Evolutionary conservation across 768 basidiomycete species (phyloP).

Genomic region (Leccinum rimulosum): DNA sequence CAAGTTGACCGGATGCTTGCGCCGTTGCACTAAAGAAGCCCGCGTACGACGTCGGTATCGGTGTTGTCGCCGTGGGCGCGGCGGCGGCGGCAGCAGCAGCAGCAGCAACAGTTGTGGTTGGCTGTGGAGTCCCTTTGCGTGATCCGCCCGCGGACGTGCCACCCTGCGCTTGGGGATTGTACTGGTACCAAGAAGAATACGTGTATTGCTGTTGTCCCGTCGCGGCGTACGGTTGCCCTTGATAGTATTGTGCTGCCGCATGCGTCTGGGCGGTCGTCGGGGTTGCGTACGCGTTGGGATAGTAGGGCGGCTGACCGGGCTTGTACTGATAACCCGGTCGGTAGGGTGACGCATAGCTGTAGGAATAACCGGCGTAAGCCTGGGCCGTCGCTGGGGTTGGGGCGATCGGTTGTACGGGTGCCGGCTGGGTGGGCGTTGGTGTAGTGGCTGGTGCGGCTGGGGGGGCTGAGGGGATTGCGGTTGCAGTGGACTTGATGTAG

Average conservation of each 20-base stretch:
- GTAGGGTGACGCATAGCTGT: constrained; percentile 35
- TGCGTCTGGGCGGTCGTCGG: constrained; percentile 27
- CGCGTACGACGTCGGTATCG: constrained; percentile 38
- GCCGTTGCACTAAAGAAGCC: constrained; percentile 37
- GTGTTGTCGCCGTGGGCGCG: constrained; percentile 23
- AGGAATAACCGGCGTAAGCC: constrained; percentile 34
- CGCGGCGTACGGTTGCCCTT: constrained; percentile 35
- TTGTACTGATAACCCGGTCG: constrained; percentile 38
- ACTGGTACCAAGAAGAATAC: constrained; percentile 45
- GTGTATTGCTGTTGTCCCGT: constrained; percentile 40
- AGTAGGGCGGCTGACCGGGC: constrained; percentile 34
- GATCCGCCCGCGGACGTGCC: constrained; percentile 27
- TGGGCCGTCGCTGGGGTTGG: constrained; percentile 28
- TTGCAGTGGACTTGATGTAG: constrained; percentile 51
- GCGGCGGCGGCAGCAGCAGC: constrained; percentile 24
- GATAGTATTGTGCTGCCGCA: constrained; percentile 34
- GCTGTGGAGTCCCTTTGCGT: constrained; percentile 46
- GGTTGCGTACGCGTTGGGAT: constrained; percentile 28
- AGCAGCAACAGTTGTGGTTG: constrained; percentile 16
- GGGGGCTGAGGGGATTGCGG: constrained; percentile 33
- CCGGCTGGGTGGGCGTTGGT: constrained; percentile 30
- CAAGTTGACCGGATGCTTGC: constrained; percentile 41
- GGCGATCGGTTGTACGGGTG: constrained; percentile 23
- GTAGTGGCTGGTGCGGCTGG: constrained; percentile 34
- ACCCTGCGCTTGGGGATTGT: constrained; percentile 33